Conservation (phyloP, 2,329 filamentous ascomycete species). For the Cladosporium colombiae region DNA sequence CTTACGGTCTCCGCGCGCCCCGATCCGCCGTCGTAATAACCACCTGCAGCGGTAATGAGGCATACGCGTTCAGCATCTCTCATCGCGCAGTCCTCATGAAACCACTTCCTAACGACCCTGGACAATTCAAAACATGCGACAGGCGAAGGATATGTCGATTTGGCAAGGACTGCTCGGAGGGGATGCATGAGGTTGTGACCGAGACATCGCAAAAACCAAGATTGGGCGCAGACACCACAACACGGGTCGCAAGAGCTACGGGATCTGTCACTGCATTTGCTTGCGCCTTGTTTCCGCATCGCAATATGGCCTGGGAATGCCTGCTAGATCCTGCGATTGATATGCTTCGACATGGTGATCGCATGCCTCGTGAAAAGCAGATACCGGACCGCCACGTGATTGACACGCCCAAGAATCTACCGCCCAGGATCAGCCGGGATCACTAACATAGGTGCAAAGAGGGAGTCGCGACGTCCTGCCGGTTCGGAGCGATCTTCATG, state of each 20-base stretch:
- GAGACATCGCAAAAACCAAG: neutral
- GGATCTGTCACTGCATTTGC: neutral
- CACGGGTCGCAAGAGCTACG: neutral
- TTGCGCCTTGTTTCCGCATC: neutral
- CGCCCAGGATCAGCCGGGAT: neutral
- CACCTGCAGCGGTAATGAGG: neutral
- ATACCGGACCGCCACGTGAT: neutral
- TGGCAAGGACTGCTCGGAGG: neutral
- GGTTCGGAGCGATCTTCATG: neutral
- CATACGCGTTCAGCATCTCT: neutral
- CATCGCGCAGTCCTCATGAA: neutral
- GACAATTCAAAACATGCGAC: neutral
- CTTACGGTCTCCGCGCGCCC: neutral
- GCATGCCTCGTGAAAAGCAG: neutral
- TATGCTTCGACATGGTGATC: neutral
- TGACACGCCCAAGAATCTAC: neutral
- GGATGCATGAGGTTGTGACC: neutral
- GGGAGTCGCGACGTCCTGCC: neutral
- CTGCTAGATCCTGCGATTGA: neutral
- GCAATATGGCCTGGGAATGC: neutral
- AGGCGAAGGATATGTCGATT: neutral
- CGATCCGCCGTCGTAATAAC: neutral
- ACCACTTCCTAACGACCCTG: neutral
- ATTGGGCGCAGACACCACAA: neutral
- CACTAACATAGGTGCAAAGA: neutral